phyloP scores from a whole-genome alignment of 2,329 filamentous ascomycete species.

The Dactylellina haptotyla region DNA sequence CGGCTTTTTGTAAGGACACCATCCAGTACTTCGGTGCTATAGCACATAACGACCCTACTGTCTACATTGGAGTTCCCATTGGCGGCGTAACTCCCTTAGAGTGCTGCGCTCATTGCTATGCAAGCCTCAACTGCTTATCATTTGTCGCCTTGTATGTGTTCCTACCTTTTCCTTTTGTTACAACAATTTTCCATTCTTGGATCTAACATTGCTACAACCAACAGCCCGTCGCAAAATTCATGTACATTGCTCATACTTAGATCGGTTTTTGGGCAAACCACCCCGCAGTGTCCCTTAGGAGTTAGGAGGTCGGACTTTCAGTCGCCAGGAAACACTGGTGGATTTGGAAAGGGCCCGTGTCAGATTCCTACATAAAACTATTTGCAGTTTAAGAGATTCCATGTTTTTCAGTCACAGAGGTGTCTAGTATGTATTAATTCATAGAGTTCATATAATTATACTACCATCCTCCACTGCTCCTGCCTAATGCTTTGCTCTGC shows the following conservation, averaged over 20 bases:
- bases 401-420: too few species aligned
- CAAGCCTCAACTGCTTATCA: neutral
- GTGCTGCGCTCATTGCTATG: constrained; percentile 11
- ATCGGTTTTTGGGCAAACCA: neutral
- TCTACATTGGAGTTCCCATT: neutral
- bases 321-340: neutral
- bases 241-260: neutral
- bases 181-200: neutral
- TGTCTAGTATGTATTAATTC: too few species aligned
- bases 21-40: neutral
- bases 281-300: constrained; percentile 10
- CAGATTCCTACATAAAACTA: too few species aligned
- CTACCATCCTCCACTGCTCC: too few species aligned
- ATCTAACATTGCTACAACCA: neutral
- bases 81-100: neutral
- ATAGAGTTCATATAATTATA: too few species aligned
- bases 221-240: neutral
- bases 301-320: constrained; percentile 9
- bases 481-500: too few species aligned
- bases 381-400: too few species aligned
- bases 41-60: neutral
- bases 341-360: constrained; percentile 13
- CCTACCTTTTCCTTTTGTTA: too few species aligned
- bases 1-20: neutral
- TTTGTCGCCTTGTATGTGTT: constrained; percentile 16